These are phyloP conservation scores for Sclerotinia trifoliorum DNA, from an alignment of 2,329 filamentous ascomycete species.

Conservation along the genomic window DNA sequence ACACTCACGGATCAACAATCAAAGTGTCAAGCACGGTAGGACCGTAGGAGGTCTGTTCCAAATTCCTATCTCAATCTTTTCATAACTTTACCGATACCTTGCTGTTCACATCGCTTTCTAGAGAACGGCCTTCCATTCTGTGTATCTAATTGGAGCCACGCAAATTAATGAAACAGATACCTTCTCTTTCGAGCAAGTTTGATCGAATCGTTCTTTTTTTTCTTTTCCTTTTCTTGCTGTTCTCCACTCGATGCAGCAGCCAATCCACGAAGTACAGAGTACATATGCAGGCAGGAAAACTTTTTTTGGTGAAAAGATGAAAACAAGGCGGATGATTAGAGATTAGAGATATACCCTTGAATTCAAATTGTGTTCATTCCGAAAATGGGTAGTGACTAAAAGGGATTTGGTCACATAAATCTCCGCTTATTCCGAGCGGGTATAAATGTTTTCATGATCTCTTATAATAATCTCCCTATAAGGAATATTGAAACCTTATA, in stretches of 20 bases:
- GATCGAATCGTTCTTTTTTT: background rate
- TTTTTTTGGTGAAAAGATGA: too few species aligned
- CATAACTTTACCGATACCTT: background rate
- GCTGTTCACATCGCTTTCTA: background rate
- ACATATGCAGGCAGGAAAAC: too few species aligned
- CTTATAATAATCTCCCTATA: too few species aligned
- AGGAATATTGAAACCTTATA: too few species aligned
- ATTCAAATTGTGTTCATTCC: too few species aligned
- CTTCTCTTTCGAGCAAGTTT: background rate
- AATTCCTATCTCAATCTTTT: background rate
- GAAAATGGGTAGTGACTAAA: too few species aligned
- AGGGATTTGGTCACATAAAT: too few species aligned
- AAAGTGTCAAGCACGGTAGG: constrained; percentile 19
- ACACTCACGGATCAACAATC: constrained; percentile 20
- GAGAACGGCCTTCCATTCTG: background rate
- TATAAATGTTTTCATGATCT: too few species aligned
- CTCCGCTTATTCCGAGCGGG: too few species aligned
- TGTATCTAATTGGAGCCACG: constrained; percentile 7
- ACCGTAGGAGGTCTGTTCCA: constrained; percentile 2
- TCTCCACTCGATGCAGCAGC: background rate
- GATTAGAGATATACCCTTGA: too few species aligned
- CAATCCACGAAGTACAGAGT: background rate
- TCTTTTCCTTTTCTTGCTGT: too few species aligned
- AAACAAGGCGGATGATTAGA: too few species aligned
- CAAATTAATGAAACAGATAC: background rate